Evolutionary conservation across 345 rosid genomes (phyloP), one percentile per base, ranked within the genome.

Genomic region (Acer negundo): DNA sequence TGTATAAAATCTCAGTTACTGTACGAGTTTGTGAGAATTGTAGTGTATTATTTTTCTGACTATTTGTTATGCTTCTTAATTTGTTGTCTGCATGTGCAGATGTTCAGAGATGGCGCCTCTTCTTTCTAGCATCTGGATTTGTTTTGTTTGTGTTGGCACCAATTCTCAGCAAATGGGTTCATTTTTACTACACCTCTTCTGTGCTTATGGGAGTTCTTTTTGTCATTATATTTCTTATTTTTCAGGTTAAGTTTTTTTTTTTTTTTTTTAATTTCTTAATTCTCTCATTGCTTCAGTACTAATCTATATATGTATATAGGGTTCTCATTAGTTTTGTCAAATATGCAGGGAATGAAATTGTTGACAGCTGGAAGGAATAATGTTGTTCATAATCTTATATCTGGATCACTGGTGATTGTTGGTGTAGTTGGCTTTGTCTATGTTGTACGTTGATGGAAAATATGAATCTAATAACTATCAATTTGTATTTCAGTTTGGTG

Each of bases 201-300:
- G 93, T 95, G 97, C 95, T 91, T 10, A 86, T 95, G 67, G 98
- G 99, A 13, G 77, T 95, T 83, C 84, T 95, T 77, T 97, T 95
- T 58, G 92, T 93, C 76, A 70, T 95, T 70, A 76, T 93, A 67
- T 85, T 95, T 47, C 80, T 92, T 74, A 89, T 93, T 63, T 95
- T 91, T 31, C 35, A 31, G 35, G 35, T 31, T 31, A 31, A 31
- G 35, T 31, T 31, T 28, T 28, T 28, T 31, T 78, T 68, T 76
- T 73, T 68, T 40, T 4, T 72, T 66, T 56, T 55, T 49, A 67
- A 6, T 49, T 28, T 35, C 35, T 31, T n/a, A n/a, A n/a, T n/a
- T 31, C 35, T 10, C 46, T 20, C 28, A 5, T 68, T 44, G 28
- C 10, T n/a, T 55, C 2, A 31, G 5, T 31, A n/a, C 49, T 56